Evolutionary conservation across 2,329 filamentous ascomycete species (phyloP).

Genomic region (Chalaropsis ovoidea): DNA sequence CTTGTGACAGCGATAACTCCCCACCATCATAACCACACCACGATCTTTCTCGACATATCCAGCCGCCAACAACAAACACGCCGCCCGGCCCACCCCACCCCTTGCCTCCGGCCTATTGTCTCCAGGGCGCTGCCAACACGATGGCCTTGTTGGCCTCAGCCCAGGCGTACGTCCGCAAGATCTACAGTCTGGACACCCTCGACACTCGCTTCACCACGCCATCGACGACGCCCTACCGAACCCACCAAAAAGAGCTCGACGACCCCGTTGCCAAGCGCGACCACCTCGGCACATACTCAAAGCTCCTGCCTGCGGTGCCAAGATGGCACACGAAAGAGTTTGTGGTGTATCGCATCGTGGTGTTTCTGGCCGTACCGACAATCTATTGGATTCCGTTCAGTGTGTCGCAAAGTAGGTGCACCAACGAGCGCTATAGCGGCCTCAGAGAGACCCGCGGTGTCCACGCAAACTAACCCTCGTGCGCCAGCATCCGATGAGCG

Average conservation of each 20-base stretch:
- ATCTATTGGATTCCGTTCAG: slow-evolving; percentile 89
- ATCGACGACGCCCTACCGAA: slow-evolving; percentile 56
- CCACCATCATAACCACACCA: not conserved
- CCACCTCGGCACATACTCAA: slow-evolving; percentile 31
- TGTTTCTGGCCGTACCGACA: slow-evolving; percentile 57
- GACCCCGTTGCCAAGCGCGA: slow-evolving; percentile 32
- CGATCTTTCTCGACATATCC: not conserved
- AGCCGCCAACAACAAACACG: not conserved
- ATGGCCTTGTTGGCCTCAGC: slow-evolving; percentile 36
- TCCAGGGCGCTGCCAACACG: slow-evolving; percentile 23
- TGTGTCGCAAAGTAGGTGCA: slow-evolving; percentile 63
- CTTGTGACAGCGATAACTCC: slow-evolving; percentile 6
- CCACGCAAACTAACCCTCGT: slow-evolving; percentile 26
- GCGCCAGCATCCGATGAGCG: slow-evolving; percentile 68
- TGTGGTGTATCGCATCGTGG: slow-evolving; percentile 63
- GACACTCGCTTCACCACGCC: slow-evolving; percentile 57
- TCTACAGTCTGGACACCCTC: slow-evolving; percentile 57
- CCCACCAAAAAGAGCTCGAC: slow-evolving; percentile 33
- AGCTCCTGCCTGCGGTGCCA: slow-evolving; percentile 46
- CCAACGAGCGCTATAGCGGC: not conserved
- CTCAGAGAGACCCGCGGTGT: not conserved
- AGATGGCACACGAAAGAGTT: slow-evolving; percentile 86
- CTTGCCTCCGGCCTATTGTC: slow-evolving; percentile 17
- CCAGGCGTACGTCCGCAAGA: slow-evolving; percentile 35
- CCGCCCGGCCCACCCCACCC: not conserved